Base-by-base conservation (phyloP, 768 basidiomycete genomes). In the Leccinum longicurvipes region DNA sequence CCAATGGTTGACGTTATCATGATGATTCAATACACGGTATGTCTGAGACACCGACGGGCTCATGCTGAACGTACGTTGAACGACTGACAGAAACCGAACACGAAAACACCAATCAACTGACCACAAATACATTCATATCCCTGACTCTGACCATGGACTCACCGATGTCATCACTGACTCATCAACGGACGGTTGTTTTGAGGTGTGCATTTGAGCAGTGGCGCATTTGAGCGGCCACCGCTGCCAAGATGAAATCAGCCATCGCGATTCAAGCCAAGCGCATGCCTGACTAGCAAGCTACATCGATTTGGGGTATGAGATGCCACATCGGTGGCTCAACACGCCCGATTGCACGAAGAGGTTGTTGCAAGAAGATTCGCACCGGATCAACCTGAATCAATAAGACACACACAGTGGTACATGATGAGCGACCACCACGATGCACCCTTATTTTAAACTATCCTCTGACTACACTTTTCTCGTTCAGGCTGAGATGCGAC, bases 121-220 rank as follows among this genome's bases (percentile, higher is more conserved):
- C 52, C 48, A 47, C 11, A 14, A 31, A 2, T 51, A 54, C 51
- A 60, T 42, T n/a, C 12, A 58, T 34, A n/a, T n/a, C n/a, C n/a
- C n/a, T n/a, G n/a, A n/a, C n/a, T n/a, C n/a, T n/a, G n/a, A n/a
- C n/a, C n/a, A n/a, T n/a, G n/a, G n/a, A n/a, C n/a, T n/a, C n/a
- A n/a, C n/a, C n/a, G n/a, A n/a, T n/a, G n/a, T n/a, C n/a, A n/a
- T n/a, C n/a, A n/a, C n/a, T n/a, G n/a, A n/a, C n/a, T n/a, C n/a
- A n/a, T n/a, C 52, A 25, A 34, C 34, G 58, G 51, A 51, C 51
- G 24, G 12, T 46, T 17, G 9, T 1, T 45, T 17, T 44, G 3
- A 39, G 36, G 9, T 11, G 9, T 14, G n/a, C n/a, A n/a, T n/a
- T n/a, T n/a, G n/a, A n/a, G n/a, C n/a, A n/a, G n/a, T n/a, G n/a